These are phyloP conservation scores for Vitis hybrid DNA, from an alignment of 177 flowering plant genomes.

Conservation along the genomic window DNA sequence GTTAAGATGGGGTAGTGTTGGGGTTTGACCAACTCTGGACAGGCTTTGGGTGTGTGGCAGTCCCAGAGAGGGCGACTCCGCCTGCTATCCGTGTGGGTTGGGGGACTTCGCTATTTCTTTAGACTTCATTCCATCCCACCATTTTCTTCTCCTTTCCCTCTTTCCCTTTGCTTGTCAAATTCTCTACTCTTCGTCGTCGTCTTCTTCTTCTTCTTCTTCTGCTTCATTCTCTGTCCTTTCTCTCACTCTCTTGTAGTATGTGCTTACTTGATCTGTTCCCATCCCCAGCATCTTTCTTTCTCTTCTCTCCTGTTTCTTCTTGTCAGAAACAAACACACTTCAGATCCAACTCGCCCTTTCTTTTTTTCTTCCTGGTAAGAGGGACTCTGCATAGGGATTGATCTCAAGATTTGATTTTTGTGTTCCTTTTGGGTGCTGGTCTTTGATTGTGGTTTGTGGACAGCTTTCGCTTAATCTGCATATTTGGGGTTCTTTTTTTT, in stretches of 20 bases:
- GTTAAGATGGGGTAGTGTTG: no score
- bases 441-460: background rate
- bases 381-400: background rate
- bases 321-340: background rate
- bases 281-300: background rate
- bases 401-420: background rate
- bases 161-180: background rate
- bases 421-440: no score
- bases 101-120: no score
- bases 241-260: conserved; percentile 2
- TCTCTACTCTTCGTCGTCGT: background rate
- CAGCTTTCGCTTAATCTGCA: background rate
- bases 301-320: conserved; percentile 1
- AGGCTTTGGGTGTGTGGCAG: no score
- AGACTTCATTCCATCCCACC: background rate
- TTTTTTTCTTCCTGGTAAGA: background rate
- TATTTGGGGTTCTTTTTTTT: background rate
- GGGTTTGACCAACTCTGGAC: no score
- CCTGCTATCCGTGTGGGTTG: no score
- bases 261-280: background rate
- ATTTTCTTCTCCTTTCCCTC: background rate
- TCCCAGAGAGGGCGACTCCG: no score
- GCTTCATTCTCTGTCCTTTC: background rate
- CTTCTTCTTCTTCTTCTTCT: background rate
- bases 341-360: conserved; percentile 5